These are phyloP conservation scores for Sarocladiaceae sp. DNA, from an alignment of 2,329 filamentous ascomycete genomes.

Conservation along the genomic window DNA sequence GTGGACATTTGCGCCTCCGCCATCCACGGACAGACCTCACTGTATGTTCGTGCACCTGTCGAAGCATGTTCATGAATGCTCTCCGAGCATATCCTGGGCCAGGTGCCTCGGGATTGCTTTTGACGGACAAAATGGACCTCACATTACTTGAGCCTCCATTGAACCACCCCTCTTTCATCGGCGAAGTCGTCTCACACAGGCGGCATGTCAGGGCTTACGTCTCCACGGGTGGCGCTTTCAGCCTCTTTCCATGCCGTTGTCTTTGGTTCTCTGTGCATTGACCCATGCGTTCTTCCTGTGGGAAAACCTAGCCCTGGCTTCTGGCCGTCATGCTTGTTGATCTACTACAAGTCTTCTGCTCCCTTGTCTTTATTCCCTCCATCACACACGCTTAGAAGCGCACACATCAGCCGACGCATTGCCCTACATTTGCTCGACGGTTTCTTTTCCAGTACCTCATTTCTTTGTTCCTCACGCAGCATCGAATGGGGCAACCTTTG, in stretches of 20 bases:
- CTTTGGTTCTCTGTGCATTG: background rate
- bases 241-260: constrained; percentile 8
- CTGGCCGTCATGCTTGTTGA: background rate
- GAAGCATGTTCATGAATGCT: no score
- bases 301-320: constrained; percentile 4
- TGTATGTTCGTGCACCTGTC: background rate
- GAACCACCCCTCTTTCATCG: background rate
- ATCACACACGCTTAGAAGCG: constrained; percentile 6
- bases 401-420: constrained; percentile 7
- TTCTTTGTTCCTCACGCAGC: background rate
- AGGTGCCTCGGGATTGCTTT: no score
- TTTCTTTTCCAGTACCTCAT: background rate
- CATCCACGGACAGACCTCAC: background rate
- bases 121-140: background rate
- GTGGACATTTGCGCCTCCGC: background rate
- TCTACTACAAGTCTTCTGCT: constrained; percentile 5
- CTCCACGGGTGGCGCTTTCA: constrained; percentile 8
- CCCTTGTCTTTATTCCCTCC: constrained; percentile 15
- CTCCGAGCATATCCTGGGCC: no score
- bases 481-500: no score
- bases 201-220: background rate
- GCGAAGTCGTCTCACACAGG: constrained; percentile 2
- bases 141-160: background rate
- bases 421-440: constrained; percentile 20
- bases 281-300: background rate